phyloP scores from a whole-genome alignment of 1,284 basidiomycete species.

The Pseudomicrostroma phylloplanum region DNA sequence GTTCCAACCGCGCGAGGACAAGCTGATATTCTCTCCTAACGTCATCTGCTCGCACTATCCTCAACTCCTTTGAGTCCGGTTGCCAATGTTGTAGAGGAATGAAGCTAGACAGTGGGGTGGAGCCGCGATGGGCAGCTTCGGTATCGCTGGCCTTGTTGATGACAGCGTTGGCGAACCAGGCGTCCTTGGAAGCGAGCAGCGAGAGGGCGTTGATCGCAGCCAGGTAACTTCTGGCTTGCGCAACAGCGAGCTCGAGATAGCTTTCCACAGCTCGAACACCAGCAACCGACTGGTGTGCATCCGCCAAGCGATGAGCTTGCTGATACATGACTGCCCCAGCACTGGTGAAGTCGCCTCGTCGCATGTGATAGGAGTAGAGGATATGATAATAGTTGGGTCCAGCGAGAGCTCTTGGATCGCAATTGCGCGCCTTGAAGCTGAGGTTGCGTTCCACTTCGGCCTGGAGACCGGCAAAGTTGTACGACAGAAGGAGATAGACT shows the following conservation, averaged over 20 bases:
- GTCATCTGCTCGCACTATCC: conserved; percentile 39
- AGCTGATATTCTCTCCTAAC: conserved; percentile 71
- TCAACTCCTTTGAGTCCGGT: conserved; percentile 53
- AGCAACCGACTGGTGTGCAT: conserved; percentile 36
- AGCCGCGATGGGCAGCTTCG: not conserved
- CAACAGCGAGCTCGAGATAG: conserved; percentile 57
- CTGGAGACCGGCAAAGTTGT: conserved; percentile 78
- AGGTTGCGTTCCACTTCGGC: conserved; percentile 83
- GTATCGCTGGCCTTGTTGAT: conserved; percentile 4
- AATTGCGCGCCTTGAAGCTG: conserved; percentile 88
- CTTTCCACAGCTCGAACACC: conserved; percentile 14
- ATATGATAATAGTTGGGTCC: conserved; percentile 84
- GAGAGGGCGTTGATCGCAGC: conserved; percentile 84
- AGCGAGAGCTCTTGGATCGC: conserved; percentile 67
- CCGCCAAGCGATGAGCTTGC: conserved; percentile 71
- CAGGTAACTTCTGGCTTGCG: conserved; percentile 72
- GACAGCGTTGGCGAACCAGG: conserved; percentile 65
- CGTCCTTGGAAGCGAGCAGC: conserved; percentile 70
- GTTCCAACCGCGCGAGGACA: conserved; percentile 70
- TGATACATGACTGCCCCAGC: conserved; percentile 74
- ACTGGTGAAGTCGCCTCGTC: conserved; percentile 47
- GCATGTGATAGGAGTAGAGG: conserved; percentile 72
- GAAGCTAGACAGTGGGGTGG: conserved; percentile 59
- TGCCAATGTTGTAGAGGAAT: conserved; percentile 64
- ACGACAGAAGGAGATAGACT: conserved; percentile 69